A percentile compares a stretch with the other conserved stretches of the same genome.
Conservation (phyloP, 345 rosid genomes). For the Capsella bursapastoris region DNA sequence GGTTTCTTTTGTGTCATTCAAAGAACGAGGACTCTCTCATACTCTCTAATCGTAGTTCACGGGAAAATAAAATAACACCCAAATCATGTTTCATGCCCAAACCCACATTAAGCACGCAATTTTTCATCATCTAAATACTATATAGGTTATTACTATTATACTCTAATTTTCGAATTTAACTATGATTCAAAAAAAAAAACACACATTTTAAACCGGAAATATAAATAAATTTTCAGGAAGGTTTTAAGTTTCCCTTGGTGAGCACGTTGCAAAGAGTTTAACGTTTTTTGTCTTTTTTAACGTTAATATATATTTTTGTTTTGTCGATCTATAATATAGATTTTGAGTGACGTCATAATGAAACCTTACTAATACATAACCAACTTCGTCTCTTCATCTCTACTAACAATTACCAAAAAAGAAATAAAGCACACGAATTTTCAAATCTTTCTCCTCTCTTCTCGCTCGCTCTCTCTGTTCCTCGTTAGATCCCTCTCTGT, state of each 20-base stretch:
- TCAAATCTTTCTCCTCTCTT: slow-evolving; percentile 24
- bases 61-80: slow-evolving; percentile 5
- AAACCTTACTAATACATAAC: slow-evolving; percentile 36
- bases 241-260: not conserved
- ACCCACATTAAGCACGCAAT: slow-evolving; percentile 27
- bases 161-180: not conserved
- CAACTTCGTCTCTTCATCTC: slow-evolving; percentile 42
- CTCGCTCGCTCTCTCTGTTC: slow-evolving; percentile 13
- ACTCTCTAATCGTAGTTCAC: slow-evolving; percentile 23
- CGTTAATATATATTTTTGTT: too few relatives aligned
- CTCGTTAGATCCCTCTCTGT: slow-evolving; percentile 28
- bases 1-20: slow-evolving; percentile 25
- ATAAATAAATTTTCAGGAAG: too few relatives aligned
- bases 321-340: not conserved
- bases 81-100: slow-evolving; percentile 38
- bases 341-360: slow-evolving; percentile 26
- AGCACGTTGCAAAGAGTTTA: slow-evolving; percentile 4
- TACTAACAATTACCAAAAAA: slow-evolving; percentile 20
- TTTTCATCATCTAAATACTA: slow-evolving; percentile 9
- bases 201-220: too few relatives aligned
- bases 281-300: not conserved
- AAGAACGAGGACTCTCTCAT: slow-evolving; percentile 23
- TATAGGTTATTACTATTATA: not conserved
- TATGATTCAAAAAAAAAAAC: not conserved
- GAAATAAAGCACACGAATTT: slow-evolving; percentile 12